Conservation (phyloP, 2,329 filamentous ascomycete species). For the Penicillium griseofulvum region DNA sequence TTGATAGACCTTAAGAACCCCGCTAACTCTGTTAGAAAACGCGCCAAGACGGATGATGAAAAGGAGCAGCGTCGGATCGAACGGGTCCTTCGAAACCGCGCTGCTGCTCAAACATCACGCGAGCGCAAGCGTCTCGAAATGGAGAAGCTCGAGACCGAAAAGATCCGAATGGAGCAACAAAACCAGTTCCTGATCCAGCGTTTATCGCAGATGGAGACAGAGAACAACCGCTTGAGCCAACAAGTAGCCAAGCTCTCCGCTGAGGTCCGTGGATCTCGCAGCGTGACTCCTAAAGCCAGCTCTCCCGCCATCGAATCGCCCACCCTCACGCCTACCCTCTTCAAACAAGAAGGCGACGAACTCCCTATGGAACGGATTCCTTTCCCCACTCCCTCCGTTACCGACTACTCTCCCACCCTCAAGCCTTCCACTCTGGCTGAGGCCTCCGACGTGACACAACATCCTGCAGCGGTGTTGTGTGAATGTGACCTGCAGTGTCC, state of each 20-base stretch:
- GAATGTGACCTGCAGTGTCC: constrained; percentile 99
- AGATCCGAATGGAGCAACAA: constrained; percentile 63
- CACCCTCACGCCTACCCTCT: constrained; percentile 41
- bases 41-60: constrained; percentile 97
- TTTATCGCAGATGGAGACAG: constrained; percentile 59
- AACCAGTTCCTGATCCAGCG: constrained; percentile 68
- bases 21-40: constrained; percentile 62
- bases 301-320: constrained; percentile 37
- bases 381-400: constrained; percentile 39
- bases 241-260: constrained; percentile 52
- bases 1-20: background rate
- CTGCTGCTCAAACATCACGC: constrained; percentile 91
- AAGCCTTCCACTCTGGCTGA: constrained; percentile 47
- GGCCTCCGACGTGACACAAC: constrained; percentile 95
- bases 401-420: constrained; percentile 41
- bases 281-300: constrained; percentile 38
- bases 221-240: constrained; percentile 50
- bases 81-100: constrained; percentile 92
- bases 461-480: constrained; percentile 99
- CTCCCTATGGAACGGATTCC: constrained; percentile 41
- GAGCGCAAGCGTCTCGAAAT: constrained; percentile 90
- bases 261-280: constrained; percentile 44
- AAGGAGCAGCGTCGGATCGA: constrained; percentile 98
- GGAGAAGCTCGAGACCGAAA: constrained; percentile 71
- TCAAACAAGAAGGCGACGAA: constrained; percentile 47